Base-by-base conservation (phyloP, 2,329 filamentous ascomycete species). In the Exophiala bonariae region DNA sequence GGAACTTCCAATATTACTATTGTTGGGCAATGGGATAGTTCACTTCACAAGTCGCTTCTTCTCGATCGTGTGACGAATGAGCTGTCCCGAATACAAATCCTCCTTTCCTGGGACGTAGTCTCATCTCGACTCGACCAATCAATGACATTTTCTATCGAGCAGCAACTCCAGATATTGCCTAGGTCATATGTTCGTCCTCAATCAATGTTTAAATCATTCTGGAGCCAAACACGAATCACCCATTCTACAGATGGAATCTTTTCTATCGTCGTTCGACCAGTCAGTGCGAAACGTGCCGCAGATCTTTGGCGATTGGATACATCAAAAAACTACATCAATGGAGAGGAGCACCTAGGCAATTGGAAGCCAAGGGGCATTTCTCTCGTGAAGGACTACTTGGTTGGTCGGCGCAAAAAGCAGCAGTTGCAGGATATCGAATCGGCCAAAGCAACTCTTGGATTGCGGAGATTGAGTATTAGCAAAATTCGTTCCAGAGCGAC, bases 221-320 rank as follows among this genome's bases (percentile, higher is more conserved):
- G 88, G 81, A 90, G 89, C 60, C 85, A 85, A 17, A 83, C 88
- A 32, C 81, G 91, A 18, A 85, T 96, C 49, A 88, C 96, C 5
- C 89, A 90, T 62, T 93, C 91, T 6, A 88, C 86, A 0, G 88
- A 89, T 16, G 84, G 83, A 35, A 88, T 96, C 49, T 99, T 95
- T 68, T 90, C 88, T 1, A 74, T 97, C 40, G 84, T 84, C 4
- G 85, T 97, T 67, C 85, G 89, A 22, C 93, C 93, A 0, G 85
- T 89, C 6, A 90, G 90, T 2, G 90, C 95, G 41, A 96, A 96
- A 69, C 82, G 89, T 37, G 89, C 90, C 1, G 89, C 89, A 3
- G 93, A 99, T 64, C 76, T 99, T 10, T 99, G 93, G 93, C 83
- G 93, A 44, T 89, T 97, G 83, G 95, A 90, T 66, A 97, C 91